Base-by-base conservation (phyloP, 441 rosid genomes). In the Monsonia emarginata region DNA sequence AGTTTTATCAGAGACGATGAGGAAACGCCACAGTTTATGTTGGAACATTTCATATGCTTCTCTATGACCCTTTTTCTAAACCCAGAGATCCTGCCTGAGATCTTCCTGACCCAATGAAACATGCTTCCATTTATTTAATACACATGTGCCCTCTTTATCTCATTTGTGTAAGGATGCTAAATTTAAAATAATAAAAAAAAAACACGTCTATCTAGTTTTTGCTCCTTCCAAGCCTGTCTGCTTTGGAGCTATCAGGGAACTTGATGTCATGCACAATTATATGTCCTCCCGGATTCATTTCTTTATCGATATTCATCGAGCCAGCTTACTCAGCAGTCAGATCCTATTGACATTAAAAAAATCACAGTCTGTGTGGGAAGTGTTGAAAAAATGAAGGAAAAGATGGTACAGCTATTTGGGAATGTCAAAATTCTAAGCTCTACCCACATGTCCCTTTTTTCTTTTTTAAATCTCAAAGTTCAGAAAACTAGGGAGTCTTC, bases 221-320 rank as follows among this genome's bases (percentile, higher is more conserved):
- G 75, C 69, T 52, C 76, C 71, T 71, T 66, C 80, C 78, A 72
- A 76, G 34, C 74, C 70, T 76, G 83, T 81, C 80, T 77, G 82
- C 82, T 67, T 74, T 74, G 83, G 76, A 83, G 82, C 86, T 79
- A 78, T 76, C 85, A 75, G 73, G 72, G 80, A 69, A 72, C 64
- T 76, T 70, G 86, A 70, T 81, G 84, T 77, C 88, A 76, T 74
- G 50, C 82, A 72, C 82, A 79, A 79, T 70, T 78, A 76, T 81
- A 48, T 75, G 76, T 72, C 74, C 56, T 46, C 61, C 65, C 59
- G 46, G 1, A 32, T 13, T 13, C 24, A 63, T 67, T 75, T 76
- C 24, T 76, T 76, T 68, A 67, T 66, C 52, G 50, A 67, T 42
- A 26, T 26, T n/a, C n/a, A 60, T 9, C 44, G 19, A 58, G 60